A percentile compares a stretch with the other conserved stretches of the same genome.
These are phyloP conservation scores for Uncinocarpus reesii DNA, from an alignment of 2,329 filamentous ascomycete genomes.

Conservation along the genomic window DNA sequence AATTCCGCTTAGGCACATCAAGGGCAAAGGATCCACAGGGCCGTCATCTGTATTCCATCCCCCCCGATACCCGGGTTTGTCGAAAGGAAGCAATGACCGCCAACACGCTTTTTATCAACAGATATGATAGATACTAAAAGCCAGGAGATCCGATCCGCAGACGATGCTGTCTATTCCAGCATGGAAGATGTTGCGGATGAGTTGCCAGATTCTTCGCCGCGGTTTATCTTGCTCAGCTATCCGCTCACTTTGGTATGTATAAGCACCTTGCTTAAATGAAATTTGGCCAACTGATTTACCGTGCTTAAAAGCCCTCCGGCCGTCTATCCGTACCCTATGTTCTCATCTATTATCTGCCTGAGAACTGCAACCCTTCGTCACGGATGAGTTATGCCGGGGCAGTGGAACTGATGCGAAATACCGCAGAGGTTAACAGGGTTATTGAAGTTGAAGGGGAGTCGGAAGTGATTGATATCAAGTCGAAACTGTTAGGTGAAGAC, in stretches of 20 bases:
- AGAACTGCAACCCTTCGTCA: slow-evolving; percentile 75
- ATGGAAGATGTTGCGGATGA: slow-evolving; percentile 76
- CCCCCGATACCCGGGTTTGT: background rate
- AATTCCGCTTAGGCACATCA: slow-evolving; percentile 87
- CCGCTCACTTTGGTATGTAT: slow-evolving; percentile 67
- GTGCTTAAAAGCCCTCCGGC: slow-evolving; percentile 55
- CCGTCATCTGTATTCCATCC: slow-evolving; percentile 70
- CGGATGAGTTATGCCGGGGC: slow-evolving; percentile 93
- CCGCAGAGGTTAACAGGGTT: slow-evolving; percentile 76
- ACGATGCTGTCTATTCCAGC: slow-evolving; percentile 69
- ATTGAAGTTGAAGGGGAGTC: slow-evolving; percentile 74
- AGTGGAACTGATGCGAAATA: slow-evolving; percentile 90
- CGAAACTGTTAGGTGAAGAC: slow-evolving; percentile 43
- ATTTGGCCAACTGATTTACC: background rate
- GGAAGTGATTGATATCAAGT: slow-evolving; percentile 71
- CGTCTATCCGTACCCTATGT: slow-evolving; percentile 85
- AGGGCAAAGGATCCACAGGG: slow-evolving; percentile 76
- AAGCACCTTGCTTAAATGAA: background rate
- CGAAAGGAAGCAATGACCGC: background rate
- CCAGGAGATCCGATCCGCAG: slow-evolving; percentile 77
- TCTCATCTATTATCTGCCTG: slow-evolving; percentile 85
- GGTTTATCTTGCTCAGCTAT: slow-evolving; percentile 84
- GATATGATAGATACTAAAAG: slow-evolving; percentile 84
- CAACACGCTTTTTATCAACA: slow-evolving; percentile 33
- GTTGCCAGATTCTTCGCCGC: slow-evolving; percentile 80